Base-by-base conservation (phyloP, 306 rosid genomes). In the Cucumis melo region DNA sequence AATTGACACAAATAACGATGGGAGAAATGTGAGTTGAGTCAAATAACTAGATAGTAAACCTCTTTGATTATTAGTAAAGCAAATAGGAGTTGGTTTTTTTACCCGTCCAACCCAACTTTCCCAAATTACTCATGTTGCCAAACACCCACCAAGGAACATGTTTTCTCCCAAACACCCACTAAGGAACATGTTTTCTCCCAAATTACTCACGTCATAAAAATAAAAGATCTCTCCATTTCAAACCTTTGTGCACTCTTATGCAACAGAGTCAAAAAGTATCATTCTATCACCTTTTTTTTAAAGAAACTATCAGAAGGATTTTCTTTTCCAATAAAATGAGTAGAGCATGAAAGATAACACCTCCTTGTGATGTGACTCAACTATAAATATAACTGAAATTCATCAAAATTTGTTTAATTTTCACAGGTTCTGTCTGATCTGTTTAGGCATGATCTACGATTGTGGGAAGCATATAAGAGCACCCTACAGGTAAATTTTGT, bases 341-440 rank as follows among this genome's bases (percentile, higher is more conserved):
- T 5, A 70, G 12, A 70, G 38, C 21, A 46, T 24, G 48, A 66
- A 66, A 41, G 73, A 46, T 46, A 46, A 46, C 5, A 46, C 53
- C 53, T 12, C 53, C 5, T 46, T 46, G 53, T 0, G 53, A 46
- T 46, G 17, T 44, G 50, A 44, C 42, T 71, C 57, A 13, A 68
- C 76, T 27, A 29, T 24, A 9, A 27, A 71, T 71, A 71, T 48
- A 13, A 4, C 23, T 71, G 42, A 38, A 7, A 42, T 46, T 78
- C 39, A 38, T 77, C 51, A 63, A 65, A 51, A 53, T 34, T 66
- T n/a, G 42, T 80, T 78, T 57, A 34, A 8, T 78, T 65, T 78
- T 78, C 39, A n/a, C 83, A 89, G 97, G 96, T 94, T 78, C 92
- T 92, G 57, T 94, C 92, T 44, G 96, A 94, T 87, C 88, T 94